Evolutionary conservation across 371 early-diverging fungal species (phyloP).

Genomic region (Mortierella sp.): DNA sequence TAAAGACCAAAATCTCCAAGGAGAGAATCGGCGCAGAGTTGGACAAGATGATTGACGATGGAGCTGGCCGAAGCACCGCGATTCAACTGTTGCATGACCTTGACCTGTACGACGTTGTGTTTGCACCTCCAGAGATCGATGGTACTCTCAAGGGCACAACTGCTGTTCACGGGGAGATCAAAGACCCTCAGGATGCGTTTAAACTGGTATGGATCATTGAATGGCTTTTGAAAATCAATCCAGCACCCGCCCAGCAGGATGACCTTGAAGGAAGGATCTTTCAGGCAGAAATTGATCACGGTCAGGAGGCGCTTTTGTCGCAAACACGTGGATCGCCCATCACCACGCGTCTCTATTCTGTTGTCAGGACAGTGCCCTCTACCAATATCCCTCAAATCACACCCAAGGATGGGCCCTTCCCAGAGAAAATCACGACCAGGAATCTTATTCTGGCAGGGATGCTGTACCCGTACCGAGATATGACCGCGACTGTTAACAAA

Average conservation of each 20-base stretch:
- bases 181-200: slow-evolving; percentile 52
- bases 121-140: slow-evolving; percentile 59
- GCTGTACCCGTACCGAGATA: slow-evolving; percentile 45
- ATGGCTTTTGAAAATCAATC: slow-evolving; percentile 55
- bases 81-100: slow-evolving; percentile 61
- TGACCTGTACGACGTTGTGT: slow-evolving; percentile 67
- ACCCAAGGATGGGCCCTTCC: slow-evolving; percentile 46
- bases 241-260: slow-evolving; percentile 2
- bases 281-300: slow-evolving; percentile 31
- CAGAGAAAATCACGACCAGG: slow-evolving; percentile 41
- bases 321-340: slow-evolving; percentile 14
- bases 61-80: slow-evolving; percentile 52
- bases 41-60: slow-evolving; percentile 92
- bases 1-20: slow-evolving; percentile 90
- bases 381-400: slow-evolving; percentile 18
- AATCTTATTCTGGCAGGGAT: slow-evolving; percentile 54
- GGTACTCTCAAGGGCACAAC: slow-evolving; percentile 33
- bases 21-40: slow-evolving; percentile 97
- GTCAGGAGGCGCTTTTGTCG: slow-evolving; percentile 31
- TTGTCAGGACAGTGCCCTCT: slow-evolving; percentile 19
- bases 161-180: slow-evolving; percentile 42
- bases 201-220: slow-evolving; percentile 59
- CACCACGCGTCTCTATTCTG: slow-evolving; percentile 26
- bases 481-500: slow-evolving; percentile 39
- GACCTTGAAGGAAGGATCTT: slow-evolving; percentile 16